Base-by-base conservation (phyloP, 1,284 basidiomycete genomes). In the Phenoliferia sp. region DNA sequence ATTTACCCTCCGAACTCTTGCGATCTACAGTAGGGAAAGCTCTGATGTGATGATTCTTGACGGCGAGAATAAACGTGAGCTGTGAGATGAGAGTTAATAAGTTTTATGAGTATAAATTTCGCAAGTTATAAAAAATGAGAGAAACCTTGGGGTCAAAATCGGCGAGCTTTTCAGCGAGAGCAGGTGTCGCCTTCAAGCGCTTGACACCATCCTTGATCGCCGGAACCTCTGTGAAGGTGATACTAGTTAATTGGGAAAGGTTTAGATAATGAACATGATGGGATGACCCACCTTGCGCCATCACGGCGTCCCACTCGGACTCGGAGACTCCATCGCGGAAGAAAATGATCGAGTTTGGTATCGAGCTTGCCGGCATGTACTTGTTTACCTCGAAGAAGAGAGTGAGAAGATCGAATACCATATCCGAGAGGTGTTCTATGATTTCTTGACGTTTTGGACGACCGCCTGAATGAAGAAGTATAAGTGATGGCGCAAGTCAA, bases 311-410 rank as follows among this genome's bases (percentile, higher is more conserved):
- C 33, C 60, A 56, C 55, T 67, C 66, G 28, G 39, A 15, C 36
- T 67, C 66, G 15, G 36, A 50, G 22, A 67, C 44, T 15, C 66
- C 66, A 39, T 67, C 66, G 10, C 66, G 52, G 54, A 63, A 58
- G 34, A 61, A 58, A 9, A 67, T 31, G 44, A 64, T 9, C 19
- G 48, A 7, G 6, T n/a, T n/a, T n/a, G n/a, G n/a, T n/a, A n/a
- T n/a, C n/a, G n/a, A n/a, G n/a, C n/a, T n/a, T n/a, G n/a, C n/a
- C n/a, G n/a, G n/a, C n/a, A n/a, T n/a, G n/a, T n/a, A n/a, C n/a
- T n/a, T n/a, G n/a, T n/a, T n/a, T n/a, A n/a, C n/a, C n/a, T n/a
- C n/a, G n/a, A n/a, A n/a, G n/a, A 44, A 44, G 39, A 22, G 9
- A 12, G 0, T 32, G 15, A 7, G 16, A 2, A 16, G 15, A 19